These are phyloP conservation scores for Ambrosia hybrid DNA, from an alignment of 140 eudicot genomes.

Conservation along the genomic window DNA sequence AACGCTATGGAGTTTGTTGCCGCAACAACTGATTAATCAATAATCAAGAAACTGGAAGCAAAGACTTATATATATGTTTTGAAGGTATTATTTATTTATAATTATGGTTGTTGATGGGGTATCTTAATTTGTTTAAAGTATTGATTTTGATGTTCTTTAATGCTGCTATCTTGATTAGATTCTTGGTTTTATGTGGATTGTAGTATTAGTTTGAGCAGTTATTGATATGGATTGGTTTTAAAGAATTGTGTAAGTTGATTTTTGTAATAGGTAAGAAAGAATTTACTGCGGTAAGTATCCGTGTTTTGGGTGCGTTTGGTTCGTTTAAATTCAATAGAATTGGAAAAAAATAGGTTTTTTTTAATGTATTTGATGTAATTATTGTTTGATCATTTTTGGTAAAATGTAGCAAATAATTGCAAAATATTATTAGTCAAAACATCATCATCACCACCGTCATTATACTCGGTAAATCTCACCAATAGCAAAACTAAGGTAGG, in stretches of 20 bases:
- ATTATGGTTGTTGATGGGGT: constrained; percentile 5
- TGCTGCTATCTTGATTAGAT: background rate
- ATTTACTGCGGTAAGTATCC: background rate
- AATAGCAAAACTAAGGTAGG: too few species aligned
- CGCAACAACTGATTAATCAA: background rate
- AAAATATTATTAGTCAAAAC: too few species aligned
- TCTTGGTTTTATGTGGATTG: background rate
- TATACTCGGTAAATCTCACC: too few species aligned
- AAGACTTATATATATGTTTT: background rate
- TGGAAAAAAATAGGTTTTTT: background rate
- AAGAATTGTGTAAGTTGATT: constrained; percentile 1
- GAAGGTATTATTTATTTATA: background rate
- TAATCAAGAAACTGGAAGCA: constrained; percentile 20
- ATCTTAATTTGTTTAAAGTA: background rate
- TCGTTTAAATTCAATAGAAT: too few species aligned
- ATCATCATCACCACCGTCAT: too few species aligned
- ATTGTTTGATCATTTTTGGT: constrained; percentile 7
- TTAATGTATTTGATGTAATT: background rate
- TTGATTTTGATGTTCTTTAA: constrained; percentile 14
- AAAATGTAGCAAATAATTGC: background rate
- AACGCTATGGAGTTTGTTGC: too few species aligned
- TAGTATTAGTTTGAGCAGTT: constrained; percentile 2
- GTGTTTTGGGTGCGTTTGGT: background rate
- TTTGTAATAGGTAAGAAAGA: background rate
- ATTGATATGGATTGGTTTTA: background rate